Evolutionary conservation across 306 rosid species (phyloP).

Genomic region (Prinsepia uniflora): DNA sequence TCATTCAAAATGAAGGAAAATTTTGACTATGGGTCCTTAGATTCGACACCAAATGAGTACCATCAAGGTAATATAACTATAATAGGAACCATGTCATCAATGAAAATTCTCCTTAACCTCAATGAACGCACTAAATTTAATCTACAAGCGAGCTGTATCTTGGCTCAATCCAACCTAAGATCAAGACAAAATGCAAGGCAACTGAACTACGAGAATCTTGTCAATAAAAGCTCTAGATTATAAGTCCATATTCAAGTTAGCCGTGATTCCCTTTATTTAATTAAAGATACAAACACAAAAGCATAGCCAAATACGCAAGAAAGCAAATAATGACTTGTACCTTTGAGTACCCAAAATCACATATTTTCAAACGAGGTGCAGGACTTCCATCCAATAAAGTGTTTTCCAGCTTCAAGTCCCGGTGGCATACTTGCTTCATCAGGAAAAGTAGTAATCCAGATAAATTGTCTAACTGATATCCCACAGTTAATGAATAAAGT

Average conservation of each 20-base stretch:
- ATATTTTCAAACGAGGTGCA: constrained; percentile 82
- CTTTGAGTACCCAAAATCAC: constrained; percentile 98
- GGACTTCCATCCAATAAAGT: constrained; percentile 89
- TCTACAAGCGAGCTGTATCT: background rate
- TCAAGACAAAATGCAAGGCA: background rate
- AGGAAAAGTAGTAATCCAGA: constrained; percentile 19
- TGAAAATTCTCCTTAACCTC: background rate
- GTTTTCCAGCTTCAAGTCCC: constrained; percentile 92
- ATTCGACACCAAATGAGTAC: too few relatives aligned
- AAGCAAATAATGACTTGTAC: constrained; percentile 30
- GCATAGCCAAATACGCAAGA: constrained; percentile 11
- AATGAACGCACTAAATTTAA: too few relatives aligned
- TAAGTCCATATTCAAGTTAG: background rate
- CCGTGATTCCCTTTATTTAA: background rate
- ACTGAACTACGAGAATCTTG: background rate
- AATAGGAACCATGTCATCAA: background rate
- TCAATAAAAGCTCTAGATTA: background rate
- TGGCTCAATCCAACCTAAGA: background rate
- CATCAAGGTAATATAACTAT: background rate
- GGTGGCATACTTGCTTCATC: constrained; percentile 93
- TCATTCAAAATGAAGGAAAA: too few relatives aligned
- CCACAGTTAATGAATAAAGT: constrained; percentile 6
- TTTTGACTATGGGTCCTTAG: too few relatives aligned
- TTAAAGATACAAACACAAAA: constrained; percentile 10
- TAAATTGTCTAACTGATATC: constrained; percentile 6